Base-by-base conservation (phyloP, 345 rosid species). In the Sonneratia alba region DNA sequence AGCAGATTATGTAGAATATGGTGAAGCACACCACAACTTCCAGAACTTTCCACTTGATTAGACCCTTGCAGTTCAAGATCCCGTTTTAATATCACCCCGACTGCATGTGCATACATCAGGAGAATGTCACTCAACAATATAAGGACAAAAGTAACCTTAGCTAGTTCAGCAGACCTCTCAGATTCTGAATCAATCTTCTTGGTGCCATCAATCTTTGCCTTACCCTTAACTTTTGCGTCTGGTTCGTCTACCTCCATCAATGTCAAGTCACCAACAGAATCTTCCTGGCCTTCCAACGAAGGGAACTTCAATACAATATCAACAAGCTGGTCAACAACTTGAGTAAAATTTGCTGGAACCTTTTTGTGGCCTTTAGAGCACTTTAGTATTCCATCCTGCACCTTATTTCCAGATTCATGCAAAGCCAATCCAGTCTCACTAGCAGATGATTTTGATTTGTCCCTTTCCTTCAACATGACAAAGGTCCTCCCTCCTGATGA, bases 271-370 rank as follows among this genome's bases (percentile, higher is more conserved):
- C 67, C 69, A 40, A 24, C 74, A 83, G 76, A 81, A 76, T 78
- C 89, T 71, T 87, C 96, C 80, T 77, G 89, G 74, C 85, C 73
- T 81, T 80, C 81, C 4, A 69, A 84, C 66, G 81, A 70, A 73
- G 91, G 91, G 75, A 79, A 88, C 76, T 86, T 91, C 86, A 91
- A 66, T 34, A 94, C 83, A 76, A 90, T 86, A 75, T 94, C 97
- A 81, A 94, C 93, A 79, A 94, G 97, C 84, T 90, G 98, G 83
- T 94, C 97, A 75, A 94, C 87, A 66, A 91, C 97, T 82, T 87
- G 96, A 48, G 87, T 76, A 67, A 94, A 86, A 84, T 87, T 90
- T 51, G 91, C 86, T 43, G 98, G 97, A 77, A 88, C 81, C 83
- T 73, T 85, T 77, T 89, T 90, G 77, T 90, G 97, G 77, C 85